These are phyloP conservation scores for Sanguinoderma infundibulare DNA, from an alignment of 1,284 basidiomycete genomes.

Conservation along the genomic window DNA sequence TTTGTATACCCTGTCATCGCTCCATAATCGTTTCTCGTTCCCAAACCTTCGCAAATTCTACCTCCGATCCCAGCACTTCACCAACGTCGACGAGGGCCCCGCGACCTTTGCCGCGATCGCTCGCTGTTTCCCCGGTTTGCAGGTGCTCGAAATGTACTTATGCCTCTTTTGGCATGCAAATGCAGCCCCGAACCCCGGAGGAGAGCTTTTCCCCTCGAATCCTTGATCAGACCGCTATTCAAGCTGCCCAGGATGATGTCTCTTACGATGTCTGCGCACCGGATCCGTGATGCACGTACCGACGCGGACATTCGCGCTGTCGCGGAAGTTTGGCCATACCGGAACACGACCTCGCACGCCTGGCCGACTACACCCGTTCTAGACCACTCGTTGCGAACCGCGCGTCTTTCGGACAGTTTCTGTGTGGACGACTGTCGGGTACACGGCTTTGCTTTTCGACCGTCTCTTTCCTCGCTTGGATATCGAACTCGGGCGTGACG, in stretches of 20 bases:
- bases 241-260: background rate
- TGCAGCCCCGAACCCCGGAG: too few relatives aligned
- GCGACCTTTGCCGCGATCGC: background rate
- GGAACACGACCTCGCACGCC: background rate
- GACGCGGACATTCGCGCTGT: background rate
- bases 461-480: background rate
- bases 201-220: background rate
- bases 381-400: background rate
- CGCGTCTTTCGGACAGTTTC: background rate
- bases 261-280: background rate
- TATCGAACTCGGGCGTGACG: background rate
- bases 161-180: too few relatives aligned
- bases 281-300: background rate
- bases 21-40: background rate
- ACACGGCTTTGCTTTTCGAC: background rate
- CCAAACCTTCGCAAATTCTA: background rate
- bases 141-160: background rate
- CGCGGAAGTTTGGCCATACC: background rate
- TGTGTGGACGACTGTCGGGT: background rate
- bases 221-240: background rate
- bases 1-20: too few relatives aligned
- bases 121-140: background rate
- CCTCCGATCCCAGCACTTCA: too few relatives aligned
- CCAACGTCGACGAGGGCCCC: background rate
- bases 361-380: background rate